Conservation (phyloP, 1,139 yeast genomes). For the Pichia sp. region DNA sequence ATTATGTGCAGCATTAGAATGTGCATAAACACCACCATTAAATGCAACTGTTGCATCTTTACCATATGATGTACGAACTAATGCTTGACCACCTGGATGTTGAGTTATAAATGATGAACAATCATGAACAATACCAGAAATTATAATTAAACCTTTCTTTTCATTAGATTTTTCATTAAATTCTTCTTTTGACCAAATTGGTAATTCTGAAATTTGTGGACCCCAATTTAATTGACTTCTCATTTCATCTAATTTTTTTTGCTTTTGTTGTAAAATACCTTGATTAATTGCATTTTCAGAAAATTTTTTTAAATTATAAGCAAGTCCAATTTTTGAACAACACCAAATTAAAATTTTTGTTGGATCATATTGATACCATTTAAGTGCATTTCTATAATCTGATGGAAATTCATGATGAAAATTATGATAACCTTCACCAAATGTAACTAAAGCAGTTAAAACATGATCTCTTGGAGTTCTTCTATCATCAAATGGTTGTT, state of each 20-base stretch:
- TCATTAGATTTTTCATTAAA: constrained; percentile 62
- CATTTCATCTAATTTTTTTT: constrained; percentile 85
- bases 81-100: constrained; percentile 97
- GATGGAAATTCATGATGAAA: constrained; percentile 99
- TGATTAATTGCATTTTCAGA: constrained; percentile 95
- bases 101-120: constrained; percentile 77
- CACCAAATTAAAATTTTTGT: constrained; percentile 75
- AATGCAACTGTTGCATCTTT: constrained; percentile 96
- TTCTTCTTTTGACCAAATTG: constrained; percentile 85
- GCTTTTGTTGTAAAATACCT: constrained; percentile 92
- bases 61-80: constrained; percentile 80
- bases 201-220: constrained; percentile 71
- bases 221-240: constrained; percentile 88
- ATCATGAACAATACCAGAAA: constrained; percentile 93
- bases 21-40: constrained; percentile 96
- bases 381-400: constrained; percentile 95
- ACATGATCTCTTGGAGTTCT: constrained; percentile 97
- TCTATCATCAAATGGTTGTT: constrained; percentile 95
- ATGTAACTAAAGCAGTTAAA: constrained; percentile 88
- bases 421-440: constrained; percentile 98
- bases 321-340: constrained; percentile 72
- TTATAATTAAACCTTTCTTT: constrained; percentile 60
- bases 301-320: constrained; percentile 86
- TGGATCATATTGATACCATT: constrained; percentile 99
- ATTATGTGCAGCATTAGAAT: constrained; percentile 97